These are phyloP conservation scores for Boletellus ananiceps DNA, from an alignment of 768 basidiomycete species.

Conservation along the genomic window DNA sequence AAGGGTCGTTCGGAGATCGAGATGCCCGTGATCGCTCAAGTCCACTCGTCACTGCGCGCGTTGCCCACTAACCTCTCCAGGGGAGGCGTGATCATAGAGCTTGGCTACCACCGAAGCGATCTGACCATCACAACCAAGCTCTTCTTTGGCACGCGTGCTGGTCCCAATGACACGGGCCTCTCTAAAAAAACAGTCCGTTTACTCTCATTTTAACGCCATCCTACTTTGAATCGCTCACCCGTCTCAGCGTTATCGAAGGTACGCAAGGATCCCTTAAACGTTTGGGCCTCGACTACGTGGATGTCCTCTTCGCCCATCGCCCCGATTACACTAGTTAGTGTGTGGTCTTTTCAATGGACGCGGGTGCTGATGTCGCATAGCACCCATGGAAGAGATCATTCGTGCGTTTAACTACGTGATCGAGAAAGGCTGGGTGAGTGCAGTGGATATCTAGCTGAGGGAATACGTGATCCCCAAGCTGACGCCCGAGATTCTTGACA, in stretches of 20 bases:
- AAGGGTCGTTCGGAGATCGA: slow-evolving; percentile 49
- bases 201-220: not conserved
- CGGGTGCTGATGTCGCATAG: slow-evolving; percentile 15
- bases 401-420: slow-evolving; percentile 55
- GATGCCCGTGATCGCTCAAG: slow-evolving; percentile 32
- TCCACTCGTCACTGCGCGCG: not conserved
- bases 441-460: not conserved
- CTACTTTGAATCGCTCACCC: not conserved
- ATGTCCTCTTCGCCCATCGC: slow-evolving; percentile 47
- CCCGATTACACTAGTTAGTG: slow-evolving; percentile 35
- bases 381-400: slow-evolving; percentile 51
- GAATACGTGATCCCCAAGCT: slow-evolving; percentile 36
- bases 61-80: slow-evolving; percentile 14
- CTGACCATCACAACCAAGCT: slow-evolving; percentile 54
- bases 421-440: slow-evolving; percentile 41
- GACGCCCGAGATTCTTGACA: slow-evolving; percentile 44
- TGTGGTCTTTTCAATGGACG: not conserved
- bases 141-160: slow-evolving; percentile 50
- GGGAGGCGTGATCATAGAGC: slow-evolving; percentile 53
- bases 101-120: slow-evolving; percentile 46
- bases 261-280: slow-evolving; percentile 46
- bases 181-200: slow-evolving; percentile 31
- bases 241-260: slow-evolving; percentile 49
- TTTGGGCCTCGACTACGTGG: slow-evolving; percentile 52
- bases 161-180: slow-evolving; percentile 40